Percentiles rank a stretch among this genome's conserved stretches.
phyloP scores from a whole-genome alignment of 192 early-diverging fungal species.

The Gaertneriomyces semiglobifer region DNA sequence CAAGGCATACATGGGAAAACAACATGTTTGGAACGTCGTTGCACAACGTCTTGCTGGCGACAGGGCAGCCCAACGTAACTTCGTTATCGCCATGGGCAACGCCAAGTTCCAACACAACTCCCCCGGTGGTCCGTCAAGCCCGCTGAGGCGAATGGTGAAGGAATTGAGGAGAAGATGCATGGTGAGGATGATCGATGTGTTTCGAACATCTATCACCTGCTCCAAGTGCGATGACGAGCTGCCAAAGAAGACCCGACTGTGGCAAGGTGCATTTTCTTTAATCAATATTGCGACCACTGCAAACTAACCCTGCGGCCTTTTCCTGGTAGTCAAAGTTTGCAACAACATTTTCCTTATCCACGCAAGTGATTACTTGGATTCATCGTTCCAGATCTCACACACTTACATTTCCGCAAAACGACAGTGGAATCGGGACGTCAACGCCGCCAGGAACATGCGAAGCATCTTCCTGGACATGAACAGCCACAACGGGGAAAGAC shows the following conservation, averaged over 20 bases:
- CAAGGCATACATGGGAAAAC: neutral
- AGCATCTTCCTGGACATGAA: slow-evolving; percentile 25
- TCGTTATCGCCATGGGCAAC: slow-evolving; percentile 17
- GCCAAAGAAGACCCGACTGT: slow-evolving; percentile 4
- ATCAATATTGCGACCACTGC: neutral
- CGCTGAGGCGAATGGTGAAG: neutral
- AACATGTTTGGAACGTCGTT: neutral
- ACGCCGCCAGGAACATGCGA: slow-evolving; percentile 23
- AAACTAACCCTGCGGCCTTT: neutral
- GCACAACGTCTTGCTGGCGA: neutral
- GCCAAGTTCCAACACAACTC: slow-evolving; percentile 18
- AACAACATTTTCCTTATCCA: slow-evolving; percentile 19
- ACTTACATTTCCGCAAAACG: too few species aligned
- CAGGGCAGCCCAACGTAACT: neutral
- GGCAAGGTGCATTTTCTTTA: too few species aligned
- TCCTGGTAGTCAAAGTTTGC: slow-evolving; percentile 10
- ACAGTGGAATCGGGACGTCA: slow-evolving; percentile 31
- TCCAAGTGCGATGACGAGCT: slow-evolving; percentile 13
- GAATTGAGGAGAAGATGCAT: slow-evolving; percentile 8
- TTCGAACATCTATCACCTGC: slow-evolving; percentile 20
- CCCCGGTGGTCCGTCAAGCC: slow-evolving; percentile 4
- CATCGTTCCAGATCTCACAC: too few species aligned
- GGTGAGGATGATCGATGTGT: slow-evolving; percentile 15
- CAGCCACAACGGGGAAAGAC: slow-evolving; percentile 13
- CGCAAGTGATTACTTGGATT: too few species aligned